Conservation (phyloP, 768 basidiomycete species). For the Termitomyces sp. region DNA sequence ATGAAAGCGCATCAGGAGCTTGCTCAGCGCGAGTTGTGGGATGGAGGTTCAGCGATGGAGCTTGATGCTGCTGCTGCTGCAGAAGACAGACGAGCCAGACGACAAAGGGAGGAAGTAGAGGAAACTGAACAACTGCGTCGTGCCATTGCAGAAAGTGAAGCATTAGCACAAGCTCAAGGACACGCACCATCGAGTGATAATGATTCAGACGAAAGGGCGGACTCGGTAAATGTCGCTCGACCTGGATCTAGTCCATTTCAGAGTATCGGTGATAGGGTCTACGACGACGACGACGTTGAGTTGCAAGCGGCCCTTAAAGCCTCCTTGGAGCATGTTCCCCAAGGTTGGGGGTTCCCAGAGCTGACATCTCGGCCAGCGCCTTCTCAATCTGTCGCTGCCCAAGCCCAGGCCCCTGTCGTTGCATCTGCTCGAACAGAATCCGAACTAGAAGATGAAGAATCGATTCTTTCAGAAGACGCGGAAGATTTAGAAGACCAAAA, state of each 20-base stretch:
- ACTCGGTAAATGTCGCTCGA: conserved; percentile 13
- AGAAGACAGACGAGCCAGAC: conserved; percentile 25
- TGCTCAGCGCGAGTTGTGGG: conserved; percentile 57
- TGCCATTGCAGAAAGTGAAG: conserved; percentile 59
- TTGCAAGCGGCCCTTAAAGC: conserved; percentile 85
- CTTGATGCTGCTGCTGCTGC: conserved; percentile 24
- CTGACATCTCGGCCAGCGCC: conserved; percentile 8
- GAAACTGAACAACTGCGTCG: conserved; percentile 55
- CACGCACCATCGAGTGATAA: conserved; percentile 11
- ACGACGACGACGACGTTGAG: conserved; percentile 85
- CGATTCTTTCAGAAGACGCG: conserved; percentile 30
- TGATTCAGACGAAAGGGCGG: conserved; percentile 9
- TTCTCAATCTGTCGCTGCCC: not conserved
- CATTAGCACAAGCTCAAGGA: conserved; percentile 27
- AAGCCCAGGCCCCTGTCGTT: not conserved
- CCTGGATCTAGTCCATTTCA: not conserved
- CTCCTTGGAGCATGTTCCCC: conserved; percentile 63
- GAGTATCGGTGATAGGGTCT: conserved; percentile 35
- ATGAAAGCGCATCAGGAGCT: conserved; percentile 64
- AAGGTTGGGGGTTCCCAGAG: conserved; percentile 39
- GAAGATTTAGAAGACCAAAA: conserved; percentile 8
- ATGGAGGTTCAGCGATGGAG: conserved; percentile 22
- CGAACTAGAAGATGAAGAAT: conserved; percentile 29
- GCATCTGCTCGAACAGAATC: not conserved
- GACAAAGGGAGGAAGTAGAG: conserved; percentile 33